Conservation (phyloP, 306 rosid species). For the Vigna nakashimae region DNA sequence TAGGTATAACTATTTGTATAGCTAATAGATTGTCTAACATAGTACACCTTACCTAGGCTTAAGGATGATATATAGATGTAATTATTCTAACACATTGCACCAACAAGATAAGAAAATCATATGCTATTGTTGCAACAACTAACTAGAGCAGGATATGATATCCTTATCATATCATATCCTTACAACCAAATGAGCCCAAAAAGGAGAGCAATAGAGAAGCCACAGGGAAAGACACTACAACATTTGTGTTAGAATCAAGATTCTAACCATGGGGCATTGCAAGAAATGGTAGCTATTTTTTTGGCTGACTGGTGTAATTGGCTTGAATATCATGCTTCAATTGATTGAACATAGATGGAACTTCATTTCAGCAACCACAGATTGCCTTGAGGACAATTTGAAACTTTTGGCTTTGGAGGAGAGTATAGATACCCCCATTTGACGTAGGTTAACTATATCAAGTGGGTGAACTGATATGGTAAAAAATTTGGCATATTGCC, state of each 20-base stretch:
- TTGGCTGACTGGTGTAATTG: neutral
- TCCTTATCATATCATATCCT: too few species aligned
- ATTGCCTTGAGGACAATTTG: neutral
- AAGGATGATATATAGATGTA: too few species aligned
- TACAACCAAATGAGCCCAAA: too few species aligned
- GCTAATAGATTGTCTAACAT: too few species aligned
- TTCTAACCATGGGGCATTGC: neutral
- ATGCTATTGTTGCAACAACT: too few species aligned
- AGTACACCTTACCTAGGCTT: too few species aligned
- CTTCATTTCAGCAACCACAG: too few species aligned
- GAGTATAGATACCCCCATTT: neutral
- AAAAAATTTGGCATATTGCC: neutral
- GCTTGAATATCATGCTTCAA: neutral
- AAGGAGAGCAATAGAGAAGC: too few species aligned
- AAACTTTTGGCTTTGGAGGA: neutral
- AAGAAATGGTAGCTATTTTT: neutral
- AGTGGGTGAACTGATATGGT: neutral
- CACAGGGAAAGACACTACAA: neutral
- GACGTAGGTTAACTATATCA: neutral
- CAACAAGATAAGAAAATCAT: too few species aligned
- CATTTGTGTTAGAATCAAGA: neutral
- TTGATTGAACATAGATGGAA: neutral
- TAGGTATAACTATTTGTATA: too few species aligned
- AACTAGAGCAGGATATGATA: too few species aligned
- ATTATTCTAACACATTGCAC: too few species aligned